phyloP scores from a whole-genome alignment of 2,329 filamentous ascomycete species.

The Penicillium rolfsii region DNA sequence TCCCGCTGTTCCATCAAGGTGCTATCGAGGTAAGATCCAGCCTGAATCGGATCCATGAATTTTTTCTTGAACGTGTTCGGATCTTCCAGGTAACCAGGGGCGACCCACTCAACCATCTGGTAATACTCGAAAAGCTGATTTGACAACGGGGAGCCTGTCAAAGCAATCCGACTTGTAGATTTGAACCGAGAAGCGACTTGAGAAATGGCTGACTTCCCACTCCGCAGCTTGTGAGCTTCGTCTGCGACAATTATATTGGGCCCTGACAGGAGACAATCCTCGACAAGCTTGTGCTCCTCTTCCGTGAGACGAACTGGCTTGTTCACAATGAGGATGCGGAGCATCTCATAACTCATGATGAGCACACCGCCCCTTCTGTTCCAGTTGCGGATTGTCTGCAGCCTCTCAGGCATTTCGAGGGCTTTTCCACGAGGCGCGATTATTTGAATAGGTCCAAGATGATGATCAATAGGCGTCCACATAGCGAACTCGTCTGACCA shows the following conservation, averaged over 20 bases:
- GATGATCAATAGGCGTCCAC: constrained; percentile 63
- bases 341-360: constrained; percentile 74
- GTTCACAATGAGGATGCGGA: constrained; percentile 54
- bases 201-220: constrained; percentile 58
- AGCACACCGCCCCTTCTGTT: constrained; percentile 68
- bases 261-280: constrained; percentile 58
- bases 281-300: constrained; percentile 46
- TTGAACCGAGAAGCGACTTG: constrained; percentile 61
- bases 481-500: constrained; percentile 76
- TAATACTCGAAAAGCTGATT: constrained; percentile 86
- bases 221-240: constrained; percentile 82
- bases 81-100: constrained; percentile 74
- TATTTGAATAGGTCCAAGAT: constrained; percentile 61
- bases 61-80: constrained; percentile 67
- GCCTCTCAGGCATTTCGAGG: constrained; percentile 42
- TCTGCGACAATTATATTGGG: constrained; percentile 80
- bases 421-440: constrained; percentile 51
- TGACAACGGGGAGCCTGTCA: constrained; percentile 83
- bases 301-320: constrained; percentile 29
- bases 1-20: constrained; percentile 56
- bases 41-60: constrained; percentile 74
- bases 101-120: constrained; percentile 85
- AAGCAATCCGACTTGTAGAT: constrained; percentile 73
- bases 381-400: constrained; percentile 62
- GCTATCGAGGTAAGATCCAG: constrained; percentile 71